Percentiles rank a stretch among this genome's conserved stretches.
phyloP scores from a whole-genome alignment of 441 rosid species.

The Omphalea diandra region DNA sequence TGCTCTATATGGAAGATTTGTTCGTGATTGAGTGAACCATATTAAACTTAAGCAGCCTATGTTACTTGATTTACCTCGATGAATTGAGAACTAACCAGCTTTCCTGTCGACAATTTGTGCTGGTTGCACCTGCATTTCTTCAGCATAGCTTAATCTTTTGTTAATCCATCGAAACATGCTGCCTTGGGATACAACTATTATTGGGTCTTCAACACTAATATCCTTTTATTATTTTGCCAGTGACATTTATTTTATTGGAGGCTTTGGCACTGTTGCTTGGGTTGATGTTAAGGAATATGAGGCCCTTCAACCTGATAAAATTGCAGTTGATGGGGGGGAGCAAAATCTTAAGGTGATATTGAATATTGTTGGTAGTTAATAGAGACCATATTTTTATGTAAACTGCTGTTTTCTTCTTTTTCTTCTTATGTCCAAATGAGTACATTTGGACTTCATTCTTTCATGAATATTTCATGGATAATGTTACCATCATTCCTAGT shows the following conservation, averaged over 20 bases:
- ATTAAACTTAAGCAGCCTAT: background rate
- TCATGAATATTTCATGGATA: background rate
- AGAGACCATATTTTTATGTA: background rate
- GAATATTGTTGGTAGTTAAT: background rate
- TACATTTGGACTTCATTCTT: background rate
- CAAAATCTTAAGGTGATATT: conserved; percentile 74
- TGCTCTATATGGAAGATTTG: background rate
- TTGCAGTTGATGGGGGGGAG: conserved; percentile 94
- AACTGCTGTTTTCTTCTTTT: background rate
- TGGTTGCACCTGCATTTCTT: background rate
- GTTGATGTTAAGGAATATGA: conserved; percentile 90
- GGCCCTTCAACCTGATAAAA: conserved; percentile 80
- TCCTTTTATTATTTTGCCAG: conserved; percentile 32
- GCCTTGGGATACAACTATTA: background rate
- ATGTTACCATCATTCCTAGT: background rate
- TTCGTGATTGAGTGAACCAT: background rate
- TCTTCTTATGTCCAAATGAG: background rate
- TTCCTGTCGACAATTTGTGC: background rate
- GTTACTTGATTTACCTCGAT: background rate
- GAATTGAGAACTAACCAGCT: background rate
- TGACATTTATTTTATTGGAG: conserved; percentile 98
- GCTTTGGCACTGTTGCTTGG: conserved; percentile 99
- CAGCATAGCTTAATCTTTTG: background rate
- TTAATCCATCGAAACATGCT: background rate
- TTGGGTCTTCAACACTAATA: background rate